Evolutionary conservation across 2,329 filamentous ascomycete genomes (phyloP).

Genomic region (Lasiodiplodia sp.): DNA sequence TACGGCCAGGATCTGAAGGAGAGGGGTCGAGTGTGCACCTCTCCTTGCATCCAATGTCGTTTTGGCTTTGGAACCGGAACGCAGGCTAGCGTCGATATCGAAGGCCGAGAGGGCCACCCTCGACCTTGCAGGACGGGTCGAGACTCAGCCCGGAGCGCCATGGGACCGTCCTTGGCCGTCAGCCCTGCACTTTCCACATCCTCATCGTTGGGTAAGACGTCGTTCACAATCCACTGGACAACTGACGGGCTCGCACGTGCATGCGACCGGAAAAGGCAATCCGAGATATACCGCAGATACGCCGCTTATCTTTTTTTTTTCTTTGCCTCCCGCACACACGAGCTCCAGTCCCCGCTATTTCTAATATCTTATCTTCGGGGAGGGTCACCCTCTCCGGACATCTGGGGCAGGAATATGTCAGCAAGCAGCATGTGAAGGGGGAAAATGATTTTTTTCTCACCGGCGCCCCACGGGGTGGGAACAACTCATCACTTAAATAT

Average conservation of each 20-base stretch:
- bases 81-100: not conserved
- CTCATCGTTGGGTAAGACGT: not conserved
- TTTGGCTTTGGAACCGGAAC: not conserved
- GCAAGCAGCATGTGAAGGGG: not conserved
- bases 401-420: not conserved
- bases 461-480: constrained; percentile 2
- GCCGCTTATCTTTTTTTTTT: constrained; percentile 10
- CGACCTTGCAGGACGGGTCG: not conserved
- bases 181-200: not conserved
- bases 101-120: not conserved
- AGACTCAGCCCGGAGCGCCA: not conserved
- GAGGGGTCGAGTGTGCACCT: not conserved
- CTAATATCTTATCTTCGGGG: constrained; percentile 11
- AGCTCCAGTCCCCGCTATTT: not conserved
- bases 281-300: constrained; percentile 9
- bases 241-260: constrained; percentile 1
- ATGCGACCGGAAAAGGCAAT: not conserved
- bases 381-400: constrained; percentile 8
- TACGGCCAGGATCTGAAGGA: no score
- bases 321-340: not conserved
- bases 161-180: no score
- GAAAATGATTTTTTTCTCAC: constrained; percentile 2
- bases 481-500: constrained; percentile 5
- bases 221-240: not conserved
- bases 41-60: not conserved